Evolutionary conservation across 2,329 filamentous ascomycete species (phyloP).

Genomic region (Scleromitrula shiraiana): DNA sequence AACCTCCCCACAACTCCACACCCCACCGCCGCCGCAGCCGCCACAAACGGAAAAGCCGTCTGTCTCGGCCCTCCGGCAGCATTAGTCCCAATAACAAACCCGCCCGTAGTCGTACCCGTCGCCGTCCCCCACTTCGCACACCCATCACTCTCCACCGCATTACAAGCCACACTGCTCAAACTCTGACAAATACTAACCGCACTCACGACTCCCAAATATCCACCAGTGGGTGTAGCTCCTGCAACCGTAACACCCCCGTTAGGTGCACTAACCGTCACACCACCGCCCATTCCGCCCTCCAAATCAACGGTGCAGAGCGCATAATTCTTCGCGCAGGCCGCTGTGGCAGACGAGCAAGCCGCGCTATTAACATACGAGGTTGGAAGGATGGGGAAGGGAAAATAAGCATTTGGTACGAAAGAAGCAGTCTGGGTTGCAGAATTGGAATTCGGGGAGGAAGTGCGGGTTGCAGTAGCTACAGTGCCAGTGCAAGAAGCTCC

Average conservation of each 20-base stretch:
- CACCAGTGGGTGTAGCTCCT: constrained; percentile 24
- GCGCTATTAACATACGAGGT: constrained; percentile 44
- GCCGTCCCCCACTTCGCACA: constrained; percentile 25
- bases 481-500: constrained; percentile 29
- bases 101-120: constrained; percentile 6
- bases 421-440: constrained; percentile 32
- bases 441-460: constrained; percentile 9
- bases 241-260: constrained; percentile 45
- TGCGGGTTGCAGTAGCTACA: constrained; percentile 14
- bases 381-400: constrained; percentile 49
- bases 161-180: constrained; percentile 45
- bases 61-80: constrained; percentile 1
- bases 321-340: constrained; percentile 46
- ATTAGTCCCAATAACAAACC: constrained; percentile 2
- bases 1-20: constrained; percentile 2
- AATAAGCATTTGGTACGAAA: constrained; percentile 50
- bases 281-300: constrained; percentile 36
- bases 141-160: constrained; percentile 23
- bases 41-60: constrained; percentile 3
- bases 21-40: not conserved
- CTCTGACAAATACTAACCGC: constrained; percentile 49
- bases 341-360: constrained; percentile 44
- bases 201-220: constrained; percentile 35
- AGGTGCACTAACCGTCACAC: constrained; percentile 49
- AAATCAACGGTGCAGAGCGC: constrained; percentile 44